Percentiles rank a stretch among this genome's conserved stretches.
Evolutionary conservation across 148 eudicot species (phyloP).

Genomic region (Chenopodium album): DNA sequence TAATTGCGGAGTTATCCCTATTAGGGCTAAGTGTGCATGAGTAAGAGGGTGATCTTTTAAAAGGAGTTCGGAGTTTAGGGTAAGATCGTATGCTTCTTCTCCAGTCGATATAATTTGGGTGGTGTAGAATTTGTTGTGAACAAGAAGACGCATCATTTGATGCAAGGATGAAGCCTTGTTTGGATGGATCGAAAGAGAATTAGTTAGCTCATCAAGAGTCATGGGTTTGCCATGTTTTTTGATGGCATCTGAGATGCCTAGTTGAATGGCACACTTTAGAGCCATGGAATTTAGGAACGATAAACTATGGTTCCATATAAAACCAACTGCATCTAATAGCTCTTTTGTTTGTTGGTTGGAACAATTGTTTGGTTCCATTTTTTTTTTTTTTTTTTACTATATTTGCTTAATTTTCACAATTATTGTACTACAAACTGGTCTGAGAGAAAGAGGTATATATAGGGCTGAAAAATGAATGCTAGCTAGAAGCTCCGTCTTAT

Average conservation of each 20-base stretch:
- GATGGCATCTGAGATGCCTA: slow-evolving; percentile 29
- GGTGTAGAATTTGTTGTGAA: slow-evolving; percentile 28
- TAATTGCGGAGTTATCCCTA: slow-evolving; percentile 18
- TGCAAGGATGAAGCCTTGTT: slow-evolving; percentile 16
- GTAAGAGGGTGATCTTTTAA: slow-evolving; percentile 26
- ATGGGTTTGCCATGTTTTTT: slow-evolving; percentile 36
- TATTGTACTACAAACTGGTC: too few species aligned
- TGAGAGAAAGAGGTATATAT: too few species aligned
- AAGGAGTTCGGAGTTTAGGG: slow-evolving; percentile 27
- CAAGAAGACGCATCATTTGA: slow-evolving; percentile 31
- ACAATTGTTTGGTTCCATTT: background rate
- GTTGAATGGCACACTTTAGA: slow-evolving; percentile 35
- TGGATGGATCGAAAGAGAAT: slow-evolving; percentile 15
- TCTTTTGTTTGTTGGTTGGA: slow-evolving; percentile 7
- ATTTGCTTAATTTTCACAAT: too few species aligned
- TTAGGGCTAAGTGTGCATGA: slow-evolving; percentile 17
- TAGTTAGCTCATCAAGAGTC: slow-evolving; percentile 17
- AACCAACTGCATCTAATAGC: slow-evolving; percentile 27
- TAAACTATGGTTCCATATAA: slow-evolving; percentile 27
- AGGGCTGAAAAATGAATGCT: too few species aligned
- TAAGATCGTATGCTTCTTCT: slow-evolving; percentile 20
- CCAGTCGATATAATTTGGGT: background rate
- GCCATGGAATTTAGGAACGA: slow-evolving; percentile 30
- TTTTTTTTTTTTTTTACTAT: background rate
- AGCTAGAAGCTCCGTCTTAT: too few species aligned